A percentile compares a stretch with the other conserved stretches of the same genome.
These are phyloP conservation scores for Caryopteris hybrid DNA, from an alignment of 305 asterid species.

Conservation along the genomic window DNA sequence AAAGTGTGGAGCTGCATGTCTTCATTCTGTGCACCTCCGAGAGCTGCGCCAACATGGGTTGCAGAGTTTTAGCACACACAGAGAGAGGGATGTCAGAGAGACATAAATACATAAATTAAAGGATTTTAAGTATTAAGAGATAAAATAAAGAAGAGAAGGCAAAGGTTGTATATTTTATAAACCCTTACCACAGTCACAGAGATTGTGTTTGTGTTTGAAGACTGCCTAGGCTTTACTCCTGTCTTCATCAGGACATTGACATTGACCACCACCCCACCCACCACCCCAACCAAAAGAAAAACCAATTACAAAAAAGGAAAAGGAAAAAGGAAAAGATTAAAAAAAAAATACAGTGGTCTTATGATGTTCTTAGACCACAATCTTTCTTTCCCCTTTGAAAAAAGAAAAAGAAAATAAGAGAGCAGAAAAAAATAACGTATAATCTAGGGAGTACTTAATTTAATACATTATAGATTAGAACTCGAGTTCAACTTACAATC, in stretches of 20 bases:
- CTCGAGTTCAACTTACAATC: no score
- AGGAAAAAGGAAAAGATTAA: neutral
- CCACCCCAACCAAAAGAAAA: neutral
- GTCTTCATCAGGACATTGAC: neutral
- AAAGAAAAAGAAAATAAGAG: no score
- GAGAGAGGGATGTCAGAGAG: neutral
- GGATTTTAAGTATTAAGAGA: neutral
- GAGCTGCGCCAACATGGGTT: conserved; percentile 31
- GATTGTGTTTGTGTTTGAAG: conserved; percentile 28
- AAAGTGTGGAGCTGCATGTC: conserved; percentile 21
- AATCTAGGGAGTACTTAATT: no score
- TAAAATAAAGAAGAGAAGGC: conserved; percentile 4
- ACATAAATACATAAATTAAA: neutral
- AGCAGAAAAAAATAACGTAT: no score
- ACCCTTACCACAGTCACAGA: neutral
- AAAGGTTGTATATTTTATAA: neutral
- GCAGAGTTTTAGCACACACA: neutral
- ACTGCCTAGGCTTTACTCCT: neutral
- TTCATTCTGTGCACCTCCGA: conserved; percentile 37
- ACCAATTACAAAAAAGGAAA: neutral
- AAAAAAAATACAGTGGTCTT: neutral
- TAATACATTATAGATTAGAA: no score
- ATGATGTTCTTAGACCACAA: neutral
- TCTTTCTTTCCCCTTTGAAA: neutral
- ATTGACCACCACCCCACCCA: neutral